Percentiles rank a stretch among this genome's conserved stretches.
Evolutionary conservation across 257 asterid species (phyloP).

Genomic region (Nicotiana knightiana): DNA sequence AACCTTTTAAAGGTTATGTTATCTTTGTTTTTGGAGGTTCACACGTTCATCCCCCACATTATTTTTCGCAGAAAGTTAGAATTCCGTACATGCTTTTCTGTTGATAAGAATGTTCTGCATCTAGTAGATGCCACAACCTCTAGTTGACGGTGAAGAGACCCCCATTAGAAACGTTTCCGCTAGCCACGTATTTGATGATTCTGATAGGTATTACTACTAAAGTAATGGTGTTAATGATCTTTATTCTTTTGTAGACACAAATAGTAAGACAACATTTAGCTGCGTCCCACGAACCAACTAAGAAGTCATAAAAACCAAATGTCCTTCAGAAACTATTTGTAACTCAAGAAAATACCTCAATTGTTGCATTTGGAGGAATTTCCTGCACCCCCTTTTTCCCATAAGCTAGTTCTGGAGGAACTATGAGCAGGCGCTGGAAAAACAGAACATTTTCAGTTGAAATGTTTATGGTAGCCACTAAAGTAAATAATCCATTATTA

Average conservation of each 20-base stretch:
- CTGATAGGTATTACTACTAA: neutral
- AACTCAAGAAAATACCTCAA: constrained; percentile 47
- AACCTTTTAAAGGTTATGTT: neutral
- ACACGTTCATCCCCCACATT: neutral
- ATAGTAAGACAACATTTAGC: neutral
- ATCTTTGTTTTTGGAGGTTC: constrained; percentile 1
- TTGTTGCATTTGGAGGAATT: constrained; percentile 97
- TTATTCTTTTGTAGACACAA: neutral
- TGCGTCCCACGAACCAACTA: neutral
- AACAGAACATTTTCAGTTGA: constrained; percentile 3
- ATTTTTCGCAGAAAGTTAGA: neutral
- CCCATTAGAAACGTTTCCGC: neutral
- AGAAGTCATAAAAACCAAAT: neutral
- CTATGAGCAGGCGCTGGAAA: constrained; percentile 79
- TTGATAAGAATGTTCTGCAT: constrained; percentile 4
- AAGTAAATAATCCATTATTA: neutral
- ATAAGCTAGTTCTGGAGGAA: constrained; percentile 94
- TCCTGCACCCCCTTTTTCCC: constrained; percentile 94
- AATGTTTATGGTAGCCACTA: neutral
- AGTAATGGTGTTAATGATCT: neutral
- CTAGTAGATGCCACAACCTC: neutral
- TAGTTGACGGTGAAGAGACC: neutral
- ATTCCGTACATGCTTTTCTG: neutral
- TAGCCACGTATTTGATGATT: constrained; percentile 3
- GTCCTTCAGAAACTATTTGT: neutral